Evolutionary conservation across 2,329 filamentous ascomycete species (phyloP).

Genomic region (Xylaria sp.): DNA sequence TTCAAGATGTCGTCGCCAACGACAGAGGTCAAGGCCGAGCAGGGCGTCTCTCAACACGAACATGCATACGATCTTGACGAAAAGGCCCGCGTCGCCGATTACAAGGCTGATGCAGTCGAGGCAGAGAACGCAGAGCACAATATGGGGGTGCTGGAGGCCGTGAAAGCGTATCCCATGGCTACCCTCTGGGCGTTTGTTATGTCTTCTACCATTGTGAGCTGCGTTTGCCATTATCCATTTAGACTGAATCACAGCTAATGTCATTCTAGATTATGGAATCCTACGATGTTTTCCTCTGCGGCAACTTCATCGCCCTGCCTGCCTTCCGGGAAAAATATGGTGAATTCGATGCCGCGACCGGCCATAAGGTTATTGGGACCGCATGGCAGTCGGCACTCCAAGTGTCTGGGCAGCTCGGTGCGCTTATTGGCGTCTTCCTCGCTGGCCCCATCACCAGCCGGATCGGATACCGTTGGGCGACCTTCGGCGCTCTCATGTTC

Average conservation of each 20-base stretch:
- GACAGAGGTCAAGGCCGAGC: slow-evolving; percentile 17
- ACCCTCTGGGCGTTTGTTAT: slow-evolving; percentile 54
- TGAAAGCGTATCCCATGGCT: slow-evolving; percentile 51
- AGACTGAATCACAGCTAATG: slow-evolving; percentile 35
- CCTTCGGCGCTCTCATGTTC: slow-evolving; percentile 63
- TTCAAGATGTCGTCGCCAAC: slow-evolving; percentile 28
- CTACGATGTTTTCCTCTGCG: slow-evolving; percentile 70
- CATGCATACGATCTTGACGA: slow-evolving; percentile 45
- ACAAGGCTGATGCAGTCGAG: slow-evolving; percentile 65
- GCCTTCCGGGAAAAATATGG: slow-evolving; percentile 60
- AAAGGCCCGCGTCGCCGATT: slow-evolving; percentile 53
- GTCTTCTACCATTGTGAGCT: slow-evolving; percentile 55
- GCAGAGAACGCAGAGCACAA: slow-evolving; percentile 59
- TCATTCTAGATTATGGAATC: slow-evolving; percentile 69
- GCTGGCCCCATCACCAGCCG: slow-evolving; percentile 69
- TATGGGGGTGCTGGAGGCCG: slow-evolving; percentile 51
- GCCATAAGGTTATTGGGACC: slow-evolving; percentile 56
- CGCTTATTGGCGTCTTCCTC: slow-evolving; percentile 67
- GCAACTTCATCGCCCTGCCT: slow-evolving; percentile 65
- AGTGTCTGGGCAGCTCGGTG: slow-evolving; percentile 65
- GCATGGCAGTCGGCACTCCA: slow-evolving; percentile 69
- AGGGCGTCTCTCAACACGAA: slow-evolving; percentile 17
- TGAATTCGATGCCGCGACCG: slow-evolving; percentile 47
- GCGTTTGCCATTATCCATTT: slow-evolving; percentile 17
- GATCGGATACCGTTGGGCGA: slow-evolving; percentile 69